Conservation (phyloP, 495 filamentous ascomycete species). For the Penicillium mononematosum region DNA sequence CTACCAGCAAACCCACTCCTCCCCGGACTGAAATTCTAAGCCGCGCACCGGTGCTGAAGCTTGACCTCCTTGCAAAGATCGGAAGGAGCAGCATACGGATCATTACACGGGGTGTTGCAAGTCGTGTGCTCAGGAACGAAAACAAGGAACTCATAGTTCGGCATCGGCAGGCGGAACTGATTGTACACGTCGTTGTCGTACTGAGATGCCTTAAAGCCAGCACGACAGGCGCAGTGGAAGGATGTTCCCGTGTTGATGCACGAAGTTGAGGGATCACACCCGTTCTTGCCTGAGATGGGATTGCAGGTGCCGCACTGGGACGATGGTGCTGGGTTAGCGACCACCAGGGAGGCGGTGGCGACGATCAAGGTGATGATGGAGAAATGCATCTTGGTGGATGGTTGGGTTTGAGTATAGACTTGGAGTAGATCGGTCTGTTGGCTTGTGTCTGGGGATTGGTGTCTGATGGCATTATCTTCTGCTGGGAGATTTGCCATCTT, state of each 20-base stretch:
- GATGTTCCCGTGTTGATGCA: constrained; percentile 62
- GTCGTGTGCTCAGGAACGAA: constrained; percentile 40
- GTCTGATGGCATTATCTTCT: constrained; percentile 8
- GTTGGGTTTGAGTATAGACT: constrained; percentile 14
- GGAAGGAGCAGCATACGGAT: constrained; percentile 30
- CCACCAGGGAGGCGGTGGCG: constrained; percentile 23
- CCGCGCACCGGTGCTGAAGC: constrained; percentile 29
- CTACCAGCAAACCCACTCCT: neutral
- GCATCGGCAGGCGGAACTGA: constrained; percentile 44
- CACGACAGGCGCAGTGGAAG: constrained; percentile 74
- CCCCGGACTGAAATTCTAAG: constrained; percentile 16
- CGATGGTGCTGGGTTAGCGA: constrained; percentile 22
- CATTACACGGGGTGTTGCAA: constrained; percentile 42
- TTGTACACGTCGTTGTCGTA: constrained; percentile 32
- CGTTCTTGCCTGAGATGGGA: constrained; percentile 42
- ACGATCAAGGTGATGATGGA: constrained; percentile 26
- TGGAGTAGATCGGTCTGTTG: constrained; percentile 3
- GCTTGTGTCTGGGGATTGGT: constrained; percentile 5
- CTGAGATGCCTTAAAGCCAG: constrained; percentile 60
- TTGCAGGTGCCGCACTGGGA: constrained; percentile 44
- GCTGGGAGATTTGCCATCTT: constrained; percentile 12
- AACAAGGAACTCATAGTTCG: constrained; percentile 44
- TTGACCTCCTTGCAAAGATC: constrained; percentile 42
- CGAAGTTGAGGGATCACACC: constrained; percentile 44
- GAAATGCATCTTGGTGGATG: constrained; percentile 28